Conservation (phyloP, 441 rosid genomes). For the Biscutella laevigata region DNA sequence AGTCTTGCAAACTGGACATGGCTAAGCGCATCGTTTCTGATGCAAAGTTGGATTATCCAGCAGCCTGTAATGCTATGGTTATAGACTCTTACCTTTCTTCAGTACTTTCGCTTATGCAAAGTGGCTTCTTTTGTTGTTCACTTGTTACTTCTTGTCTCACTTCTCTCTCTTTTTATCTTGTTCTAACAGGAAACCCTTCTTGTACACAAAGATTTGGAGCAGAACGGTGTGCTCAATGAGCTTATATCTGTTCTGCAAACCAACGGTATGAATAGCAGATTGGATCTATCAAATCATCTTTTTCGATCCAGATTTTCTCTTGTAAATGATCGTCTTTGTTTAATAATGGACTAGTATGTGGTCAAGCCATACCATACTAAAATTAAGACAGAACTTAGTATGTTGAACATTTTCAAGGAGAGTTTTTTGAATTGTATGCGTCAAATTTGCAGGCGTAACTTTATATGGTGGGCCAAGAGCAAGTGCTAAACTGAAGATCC, state of each 20-base stretch:
- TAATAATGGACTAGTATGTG: too few relatives aligned
- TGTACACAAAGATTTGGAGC: constrained; percentile 74
- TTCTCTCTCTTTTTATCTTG: constrained; percentile 11
- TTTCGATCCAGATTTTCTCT: too few relatives aligned
- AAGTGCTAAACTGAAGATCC: constrained; percentile 53
- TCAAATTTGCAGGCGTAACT: constrained; percentile 89
- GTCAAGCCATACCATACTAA: too few relatives aligned
- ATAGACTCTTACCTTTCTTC: constrained; percentile 8
- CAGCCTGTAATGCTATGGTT: constrained; percentile 99
- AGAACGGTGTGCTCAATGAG: constrained; percentile 46
- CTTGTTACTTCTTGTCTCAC: too few relatives aligned
- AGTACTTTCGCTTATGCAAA: too few relatives aligned
- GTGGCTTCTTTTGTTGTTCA: too few relatives aligned
- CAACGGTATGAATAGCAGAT: too few relatives aligned
- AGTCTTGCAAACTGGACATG: constrained; percentile 74
- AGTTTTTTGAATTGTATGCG: too few relatives aligned
- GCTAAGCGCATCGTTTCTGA: constrained; percentile 77
- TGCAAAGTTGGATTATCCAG: constrained; percentile 93
- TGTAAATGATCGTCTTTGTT: too few relatives aligned
- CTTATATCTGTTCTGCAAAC: constrained; percentile 46
- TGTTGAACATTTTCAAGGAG: too few relatives aligned
- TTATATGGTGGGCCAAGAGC: constrained; percentile 81
- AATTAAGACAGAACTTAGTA: too few relatives aligned
- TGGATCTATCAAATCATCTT: too few relatives aligned
- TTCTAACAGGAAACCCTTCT: constrained; percentile 84